These are phyloP conservation scores for Penicillium antarcticum DNA, from an alignment of 495 filamentous ascomycete species.

Conservation along the genomic window DNA sequence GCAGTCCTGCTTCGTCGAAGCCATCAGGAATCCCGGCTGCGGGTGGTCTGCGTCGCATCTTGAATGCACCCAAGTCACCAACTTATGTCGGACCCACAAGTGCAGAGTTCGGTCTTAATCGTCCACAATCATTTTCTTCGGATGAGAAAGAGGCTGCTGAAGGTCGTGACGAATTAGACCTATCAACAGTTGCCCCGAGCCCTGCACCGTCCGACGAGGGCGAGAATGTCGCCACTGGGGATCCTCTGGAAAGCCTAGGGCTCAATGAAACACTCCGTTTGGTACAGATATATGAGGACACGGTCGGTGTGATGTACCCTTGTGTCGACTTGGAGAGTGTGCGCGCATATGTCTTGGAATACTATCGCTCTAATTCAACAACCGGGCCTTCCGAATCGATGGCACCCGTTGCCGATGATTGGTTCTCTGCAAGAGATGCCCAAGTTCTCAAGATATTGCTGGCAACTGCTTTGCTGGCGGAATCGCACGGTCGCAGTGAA, in stretches of 20 bases:
- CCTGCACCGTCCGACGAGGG: constrained; percentile 15
- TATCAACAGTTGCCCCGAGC: constrained; percentile 20
- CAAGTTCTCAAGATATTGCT: constrained; percentile 74
- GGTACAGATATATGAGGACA: constrained; percentile 70
- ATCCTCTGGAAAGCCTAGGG: constrained; percentile 22
- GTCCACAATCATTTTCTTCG: constrained; percentile 1
- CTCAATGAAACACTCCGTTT: constrained; percentile 66
- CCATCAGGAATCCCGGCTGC: neutral
- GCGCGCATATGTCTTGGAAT: constrained; percentile 37
- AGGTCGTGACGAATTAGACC: constrained; percentile 13
- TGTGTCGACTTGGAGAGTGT: constrained; percentile 68
- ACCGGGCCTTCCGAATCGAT: constrained; percentile 50
- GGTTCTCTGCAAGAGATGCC: constrained; percentile 64
- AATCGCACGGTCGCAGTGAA: constrained; percentile 72
- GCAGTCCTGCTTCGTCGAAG: constrained; percentile 1
- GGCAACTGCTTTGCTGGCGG: constrained; percentile 65
- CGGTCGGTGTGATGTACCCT: constrained; percentile 81
- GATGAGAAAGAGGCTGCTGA: neutral
- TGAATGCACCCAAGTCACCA: constrained; percentile 36
- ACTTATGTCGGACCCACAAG: constrained; percentile 41
- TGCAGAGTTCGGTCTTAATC: constrained; percentile 38
- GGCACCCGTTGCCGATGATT: constrained; percentile 45
- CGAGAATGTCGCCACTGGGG: neutral
- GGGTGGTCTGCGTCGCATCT: constrained; percentile 27
- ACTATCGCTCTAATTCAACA: constrained; percentile 42